Percentiles rank a stretch among this genome's conserved stretches.
These are phyloP conservation scores for Lachancea thermotolerans DNA, from an alignment of 805 yeast species.

Conservation along the genomic window DNA sequence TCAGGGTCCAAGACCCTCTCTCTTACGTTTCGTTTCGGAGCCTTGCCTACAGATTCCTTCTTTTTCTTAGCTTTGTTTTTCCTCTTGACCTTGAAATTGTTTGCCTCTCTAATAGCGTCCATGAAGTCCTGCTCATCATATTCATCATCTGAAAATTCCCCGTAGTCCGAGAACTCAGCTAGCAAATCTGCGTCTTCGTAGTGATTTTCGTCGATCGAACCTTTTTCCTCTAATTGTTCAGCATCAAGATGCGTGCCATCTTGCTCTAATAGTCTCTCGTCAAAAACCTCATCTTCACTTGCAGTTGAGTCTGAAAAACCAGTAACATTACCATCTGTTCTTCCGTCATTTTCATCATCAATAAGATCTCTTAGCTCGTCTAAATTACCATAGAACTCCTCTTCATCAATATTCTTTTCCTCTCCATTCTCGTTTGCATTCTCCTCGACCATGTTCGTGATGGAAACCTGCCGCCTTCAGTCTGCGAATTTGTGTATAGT, in stretches of 20 bases:
- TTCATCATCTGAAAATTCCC: slow-evolving; percentile 34
- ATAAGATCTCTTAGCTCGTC: slow-evolving; percentile 29
- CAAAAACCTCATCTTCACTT: slow-evolving; percentile 7
- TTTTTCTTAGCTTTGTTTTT: slow-evolving; percentile 31
- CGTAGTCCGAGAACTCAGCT: slow-evolving; percentile 33
- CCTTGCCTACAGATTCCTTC: slow-evolving; percentile 27
- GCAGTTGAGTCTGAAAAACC: slow-evolving; percentile 8
- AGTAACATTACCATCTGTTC: slow-evolving; percentile 7
- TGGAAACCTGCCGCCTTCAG: no score
- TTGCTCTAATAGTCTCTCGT: slow-evolving; percentile 7
- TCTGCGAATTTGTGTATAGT: no score
- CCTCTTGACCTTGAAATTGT: slow-evolving; percentile 48
- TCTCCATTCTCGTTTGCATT: neutral
- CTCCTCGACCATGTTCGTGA: neutral
- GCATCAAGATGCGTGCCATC: slow-evolving; percentile 12
- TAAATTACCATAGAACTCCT: slow-evolving; percentile 25
- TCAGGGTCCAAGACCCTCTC: slow-evolving; percentile 60
- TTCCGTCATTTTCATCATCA: slow-evolving; percentile 8
- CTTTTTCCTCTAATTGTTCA: slow-evolving; percentile 12
- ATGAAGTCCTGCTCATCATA: slow-evolving; percentile 40
- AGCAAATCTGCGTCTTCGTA: slow-evolving; percentile 32
- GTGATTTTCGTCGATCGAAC: slow-evolving; percentile 17
- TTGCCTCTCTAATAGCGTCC: slow-evolving; percentile 62
- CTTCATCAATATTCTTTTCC: slow-evolving; percentile 19
- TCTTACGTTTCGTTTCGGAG: slow-evolving; percentile 27